phyloP scores from a whole-genome alignment of 2,329 filamentous ascomycete species.

The Thelonectria blattea region DNA sequence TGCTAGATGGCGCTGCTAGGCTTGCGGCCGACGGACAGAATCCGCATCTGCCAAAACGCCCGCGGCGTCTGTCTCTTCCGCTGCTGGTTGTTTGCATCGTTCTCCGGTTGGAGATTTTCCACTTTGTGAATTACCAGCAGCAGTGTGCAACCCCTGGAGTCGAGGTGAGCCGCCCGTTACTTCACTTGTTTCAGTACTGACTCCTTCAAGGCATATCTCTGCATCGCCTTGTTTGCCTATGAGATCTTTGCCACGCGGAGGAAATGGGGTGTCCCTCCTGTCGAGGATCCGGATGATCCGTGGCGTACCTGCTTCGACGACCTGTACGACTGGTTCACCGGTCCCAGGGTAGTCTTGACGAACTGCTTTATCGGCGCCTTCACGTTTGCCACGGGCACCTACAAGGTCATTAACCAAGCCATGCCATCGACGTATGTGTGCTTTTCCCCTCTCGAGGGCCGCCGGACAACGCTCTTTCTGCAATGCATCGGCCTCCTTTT shows the following conservation, averaged over 20 bases:
- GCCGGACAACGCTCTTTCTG: slow-evolving; percentile 44
- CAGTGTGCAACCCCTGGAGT: slow-evolving; percentile 59
- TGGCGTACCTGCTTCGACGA: slow-evolving; percentile 57
- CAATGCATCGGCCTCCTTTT: slow-evolving; percentile 54
- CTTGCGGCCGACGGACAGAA: slow-evolving; percentile 44
- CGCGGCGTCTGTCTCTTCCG: slow-evolving; percentile 53
- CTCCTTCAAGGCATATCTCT: slow-evolving; percentile 53
- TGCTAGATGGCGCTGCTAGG: slow-evolving; percentile 32
- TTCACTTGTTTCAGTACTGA: slow-evolving; percentile 6
- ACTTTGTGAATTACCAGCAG: slow-evolving; percentile 52
- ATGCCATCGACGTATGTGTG: slow-evolving; percentile 59
- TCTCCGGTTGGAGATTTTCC: slow-evolving; percentile 55
- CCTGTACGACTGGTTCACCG: slow-evolving; percentile 53
- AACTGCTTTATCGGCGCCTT: slow-evolving; percentile 45
- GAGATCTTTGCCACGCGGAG: slow-evolving; percentile 49
- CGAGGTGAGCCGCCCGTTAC: slow-evolving; percentile 46
- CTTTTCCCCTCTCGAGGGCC: slow-evolving; percentile 50
- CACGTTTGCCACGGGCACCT: slow-evolving; percentile 52
- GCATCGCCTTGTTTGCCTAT: slow-evolving; percentile 51
- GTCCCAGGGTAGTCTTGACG: slow-evolving; percentile 46
- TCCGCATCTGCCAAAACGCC: slow-evolving; percentile 50
- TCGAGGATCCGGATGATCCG: slow-evolving; percentile 52
- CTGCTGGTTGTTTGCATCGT: slow-evolving; percentile 52
- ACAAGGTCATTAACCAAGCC: slow-evolving; percentile 46
- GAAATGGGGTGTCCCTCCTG: slow-evolving; percentile 39